phyloP scores from a whole-genome alignment of 179 eudicot species.

The Corrigiola litoralis region DNA sequence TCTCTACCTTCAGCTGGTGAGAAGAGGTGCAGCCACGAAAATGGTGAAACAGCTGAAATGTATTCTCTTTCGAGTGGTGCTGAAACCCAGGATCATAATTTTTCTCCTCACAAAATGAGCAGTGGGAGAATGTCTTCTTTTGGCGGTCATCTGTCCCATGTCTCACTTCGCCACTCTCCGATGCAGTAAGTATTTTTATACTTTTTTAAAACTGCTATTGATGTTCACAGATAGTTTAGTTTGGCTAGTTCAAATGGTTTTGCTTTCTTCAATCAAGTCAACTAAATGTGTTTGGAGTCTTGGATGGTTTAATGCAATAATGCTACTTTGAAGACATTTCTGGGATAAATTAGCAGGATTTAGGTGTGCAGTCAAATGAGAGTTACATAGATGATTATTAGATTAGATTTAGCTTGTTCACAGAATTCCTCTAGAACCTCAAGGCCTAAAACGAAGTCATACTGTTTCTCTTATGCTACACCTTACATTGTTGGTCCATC shows the following conservation, averaged over 20 bases:
- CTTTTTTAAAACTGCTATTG: background rate
- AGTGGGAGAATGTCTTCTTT: slow-evolving; percentile 30
- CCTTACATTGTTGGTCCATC: background rate
- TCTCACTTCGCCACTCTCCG: slow-evolving; percentile 45
- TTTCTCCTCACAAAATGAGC: slow-evolving; percentile 34
- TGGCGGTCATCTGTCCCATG: slow-evolving; percentile 33
- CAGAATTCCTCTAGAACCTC: background rate
- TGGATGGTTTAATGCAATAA: too few relatives aligned
- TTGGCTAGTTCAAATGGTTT: background rate
- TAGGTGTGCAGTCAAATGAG: too few relatives aligned
- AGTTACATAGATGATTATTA: background rate
- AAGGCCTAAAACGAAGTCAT: background rate
- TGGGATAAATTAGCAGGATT: too few relatives aligned
- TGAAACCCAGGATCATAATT: slow-evolving; percentile 24
- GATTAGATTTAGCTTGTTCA: background rate
- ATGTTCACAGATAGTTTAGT: background rate
- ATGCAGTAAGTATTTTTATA: slow-evolving; percentile 44
- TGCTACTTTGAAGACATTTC: too few relatives aligned
- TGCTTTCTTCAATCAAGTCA: background rate
- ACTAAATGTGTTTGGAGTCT: background rate
- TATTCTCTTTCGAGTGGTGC: slow-evolving; percentile 1
- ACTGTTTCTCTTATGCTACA: background rate
- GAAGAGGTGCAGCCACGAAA: slow-evolving; percentile 19
- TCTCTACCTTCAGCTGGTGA: slow-evolving; percentile 47
- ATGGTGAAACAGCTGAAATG: slow-evolving; percentile 3